Evolutionary conservation across 2,329 filamentous ascomycete genomes (phyloP).

Genomic region (Aspergillus floridensis): DNA sequence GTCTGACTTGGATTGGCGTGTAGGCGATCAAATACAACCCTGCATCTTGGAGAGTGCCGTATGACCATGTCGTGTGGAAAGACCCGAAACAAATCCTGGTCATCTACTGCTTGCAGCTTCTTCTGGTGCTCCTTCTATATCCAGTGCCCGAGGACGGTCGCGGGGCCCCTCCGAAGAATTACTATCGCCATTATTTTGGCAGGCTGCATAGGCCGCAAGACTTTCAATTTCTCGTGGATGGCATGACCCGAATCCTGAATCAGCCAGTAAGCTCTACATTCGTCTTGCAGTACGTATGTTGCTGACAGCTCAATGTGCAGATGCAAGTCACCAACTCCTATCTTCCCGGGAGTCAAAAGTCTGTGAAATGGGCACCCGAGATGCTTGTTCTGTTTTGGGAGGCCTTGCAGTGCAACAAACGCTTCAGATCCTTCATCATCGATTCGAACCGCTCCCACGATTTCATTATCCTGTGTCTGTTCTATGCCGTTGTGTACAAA

Average conservation of each 20-base stretch:
- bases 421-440: conserved; percentile 94
- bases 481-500: conserved; percentile 89
- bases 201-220: conserved; percentile 89
- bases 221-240: conserved; percentile 95
- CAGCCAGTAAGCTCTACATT: conserved; percentile 61
- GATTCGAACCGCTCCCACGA: conserved; percentile 92
- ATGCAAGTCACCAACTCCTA: conserved; percentile 86
- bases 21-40: conserved; percentile 95
- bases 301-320: conserved; percentile 31
- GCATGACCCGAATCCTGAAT: conserved; percentile 87
- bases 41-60: conserved; percentile 87
- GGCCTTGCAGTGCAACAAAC: conserved; percentile 92
- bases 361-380: conserved; percentile 84
- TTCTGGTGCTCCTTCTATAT: conserved; percentile 82
- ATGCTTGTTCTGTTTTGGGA: conserved; percentile 99
- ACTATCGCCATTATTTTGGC: conserved; percentile 87
- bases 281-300: background rate
- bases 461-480: conserved; percentile 84
- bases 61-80: conserved; percentile 87
- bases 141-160: conserved; percentile 76
- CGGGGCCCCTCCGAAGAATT: conserved; percentile 73
- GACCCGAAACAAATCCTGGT: conserved; percentile 88
- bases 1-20: conserved; percentile 13
- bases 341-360: conserved; percentile 76
- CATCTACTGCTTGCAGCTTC: conserved; percentile 84